Evolutionary conservation across 768 basidiomycete species (phyloP), one percentile per base, ranked within the genome.

Genomic region (Tremella fuciformis): DNA sequence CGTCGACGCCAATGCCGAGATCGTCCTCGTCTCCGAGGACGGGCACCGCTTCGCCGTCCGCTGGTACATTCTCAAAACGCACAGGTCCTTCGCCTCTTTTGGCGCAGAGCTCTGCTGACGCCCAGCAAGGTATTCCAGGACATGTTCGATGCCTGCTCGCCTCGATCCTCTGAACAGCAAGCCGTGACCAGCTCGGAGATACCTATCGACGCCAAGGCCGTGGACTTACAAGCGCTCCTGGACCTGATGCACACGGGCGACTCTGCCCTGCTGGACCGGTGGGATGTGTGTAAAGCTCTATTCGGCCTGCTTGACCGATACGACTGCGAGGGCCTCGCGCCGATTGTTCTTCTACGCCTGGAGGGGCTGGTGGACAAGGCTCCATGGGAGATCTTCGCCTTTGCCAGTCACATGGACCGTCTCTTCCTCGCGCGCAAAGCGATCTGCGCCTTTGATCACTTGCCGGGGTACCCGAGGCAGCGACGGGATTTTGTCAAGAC

Each of bases 1-100:
- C 57, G 18, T 25, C n/a, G 62, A 63, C 47, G 39, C 56, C 8
- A 51, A 57, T 22, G 63, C 59, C 18, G 63, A 61, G 16, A 22
- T 60, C 24, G n/a, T 41, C 38, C 52, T 60, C 29, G 50, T 40
- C 22, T 57, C 55, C 8, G 44, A 50, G 26, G 58, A 65, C 34
- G 63, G 57, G 3, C 44, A 34, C 24, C 15, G 34, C 2, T 60
- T 65, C 51, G 51, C 37, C 18, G 63, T 65, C 7, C 50, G 55
- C 1, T 46, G 44, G 15, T 61, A 55, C 34, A 44, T 19, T n/a
- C 59, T 65, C 26, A 53, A 55, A 26, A 56, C 63, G 13, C 49
- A 50, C 11, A 65, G 63, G 63, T 65, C 46, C 46, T 52, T 47
- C 18, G 2, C 13, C 18, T 38, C 42, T 15, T 46, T n/a, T 46